Evolutionary conservation across 371 early-diverging fungal species (phyloP).

Genomic region (Amoeboaphelidium protococcarum): DNA sequence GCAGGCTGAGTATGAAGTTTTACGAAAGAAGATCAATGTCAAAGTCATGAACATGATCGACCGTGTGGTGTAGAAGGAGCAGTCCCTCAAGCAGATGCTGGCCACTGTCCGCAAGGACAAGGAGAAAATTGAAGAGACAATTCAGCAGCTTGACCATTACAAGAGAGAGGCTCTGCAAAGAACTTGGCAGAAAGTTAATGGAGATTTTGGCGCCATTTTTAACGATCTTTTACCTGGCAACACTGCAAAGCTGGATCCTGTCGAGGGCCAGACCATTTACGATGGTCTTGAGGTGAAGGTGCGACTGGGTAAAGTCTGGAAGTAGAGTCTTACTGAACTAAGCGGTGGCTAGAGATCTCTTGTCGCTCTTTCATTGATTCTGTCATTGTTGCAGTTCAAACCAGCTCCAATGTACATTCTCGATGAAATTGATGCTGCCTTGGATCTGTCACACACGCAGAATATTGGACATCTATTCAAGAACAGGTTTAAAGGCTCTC

Average conservation of each 20-base stretch:
- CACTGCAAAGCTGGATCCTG: slow-evolving; percentile 55
- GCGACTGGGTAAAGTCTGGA: slow-evolving; percentile 91
- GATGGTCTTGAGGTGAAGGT: slow-evolving; percentile 86
- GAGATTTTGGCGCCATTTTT: slow-evolving; percentile 87
- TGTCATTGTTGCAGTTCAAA: slow-evolving; percentile 90
- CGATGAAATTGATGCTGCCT: slow-evolving; percentile 98
- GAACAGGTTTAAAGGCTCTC: slow-evolving; percentile 86
- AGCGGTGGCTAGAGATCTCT: slow-evolving; percentile 96
- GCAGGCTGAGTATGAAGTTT: slow-evolving; percentile 33
- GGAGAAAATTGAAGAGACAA: slow-evolving; percentile 78
- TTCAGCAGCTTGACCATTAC: slow-evolving; percentile 55
- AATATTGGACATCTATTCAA: slow-evolving; percentile 92
- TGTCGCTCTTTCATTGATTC: slow-evolving; percentile 87
- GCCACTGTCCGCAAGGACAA: slow-evolving; percentile 70
- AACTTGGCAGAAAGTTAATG: slow-evolving; percentile 74
- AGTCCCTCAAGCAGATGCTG: slow-evolving; percentile 51
- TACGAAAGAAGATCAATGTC: slow-evolving; percentile 66
- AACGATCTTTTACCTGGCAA: slow-evolving; percentile 74
- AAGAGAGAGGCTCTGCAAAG: slow-evolving; percentile 61
- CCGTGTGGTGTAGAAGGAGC: slow-evolving; percentile 70
- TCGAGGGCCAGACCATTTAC: slow-evolving; percentile 47
- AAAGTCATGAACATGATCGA: slow-evolving; percentile 88
- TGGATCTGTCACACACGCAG: slow-evolving; percentile 96
- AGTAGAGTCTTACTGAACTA: slow-evolving; percentile 82
- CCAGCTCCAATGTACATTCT: slow-evolving; percentile 99